Evolutionary conservation across 305 asterid species (phyloP), one percentile per base, ranked within the genome.

Genomic region (Fraxinus floribunda): DNA sequence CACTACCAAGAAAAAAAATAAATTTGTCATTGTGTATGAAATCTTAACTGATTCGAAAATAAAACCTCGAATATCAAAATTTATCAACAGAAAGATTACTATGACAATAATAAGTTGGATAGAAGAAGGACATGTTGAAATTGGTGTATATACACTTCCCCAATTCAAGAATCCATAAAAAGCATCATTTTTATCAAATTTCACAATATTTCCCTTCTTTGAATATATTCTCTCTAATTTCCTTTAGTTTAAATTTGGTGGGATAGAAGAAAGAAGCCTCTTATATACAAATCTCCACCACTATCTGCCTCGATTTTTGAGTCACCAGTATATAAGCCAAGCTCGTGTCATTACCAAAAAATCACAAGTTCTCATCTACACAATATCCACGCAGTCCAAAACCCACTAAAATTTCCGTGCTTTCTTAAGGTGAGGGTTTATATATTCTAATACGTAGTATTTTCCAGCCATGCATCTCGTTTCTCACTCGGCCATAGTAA

Each of bases 101-200:
- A 46, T 13, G 16, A 18, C 4, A 1, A 46, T 46, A 15, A 9
- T 55, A 55, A 4, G 26, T 55, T 55, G 26, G 3, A 55, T n/a
- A 57, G 70, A 38, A 70, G 32, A 38, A 70, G 32, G 84, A 30
- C 84, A 88, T 75, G 74, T 80, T 84, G 91, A 93, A 86, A 86
- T 15, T 81, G 10, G 89, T 83, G 91, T 84, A 83, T 76, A 80
- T 68, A 82, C 86, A 81, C 71, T 88, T 87, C 80, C 68, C 86
- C 83, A 84, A 79, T 82, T 89, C 86, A 78, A 89, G 87, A 89
- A 89, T 84, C 85, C 87, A 88, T 89, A 78, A 91, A 92, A 92
- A 92, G 97, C 89, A 89, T 91, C 83, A 49, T 85, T 36, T 34
- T 93, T 90, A 90, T 94, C 91, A 93, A 91, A 93, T 87, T 90